phyloP scores from a whole-genome alignment of 2,329 filamentous ascomycete species.

The Fusarium piperis region DNA sequence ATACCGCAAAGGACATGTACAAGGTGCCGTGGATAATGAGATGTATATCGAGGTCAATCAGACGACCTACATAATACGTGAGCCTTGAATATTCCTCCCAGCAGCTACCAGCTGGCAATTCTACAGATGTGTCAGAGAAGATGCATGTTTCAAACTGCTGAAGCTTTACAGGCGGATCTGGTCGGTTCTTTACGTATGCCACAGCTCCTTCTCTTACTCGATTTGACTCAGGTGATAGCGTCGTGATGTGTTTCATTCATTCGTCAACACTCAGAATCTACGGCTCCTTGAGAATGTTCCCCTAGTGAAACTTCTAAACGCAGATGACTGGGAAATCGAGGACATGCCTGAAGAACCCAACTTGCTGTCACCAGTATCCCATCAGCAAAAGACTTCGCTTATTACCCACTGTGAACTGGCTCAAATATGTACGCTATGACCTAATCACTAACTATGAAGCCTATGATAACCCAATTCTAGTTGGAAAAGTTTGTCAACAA shows the following conservation, averaged over 20 bases:
- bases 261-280: slow-evolving; percentile 17
- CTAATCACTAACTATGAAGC: fast-evolving
- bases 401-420: slow-evolving; percentile 17
- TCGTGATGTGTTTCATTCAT: slow-evolving; percentile 18
- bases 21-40: slow-evolving; percentile 54
- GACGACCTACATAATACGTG: slow-evolving; percentile 50
- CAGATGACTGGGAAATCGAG: slow-evolving; percentile 28
- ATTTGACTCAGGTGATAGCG: neutral
- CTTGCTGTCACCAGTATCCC: neutral
- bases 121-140: neutral
- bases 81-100: neutral
- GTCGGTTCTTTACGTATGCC: slow-evolving; percentile 30
- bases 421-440: slow-evolving; percentile 6
- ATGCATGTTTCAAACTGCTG: neutral
- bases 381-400: slow-evolving; percentile 6
- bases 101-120: fast-evolving
- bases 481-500: neutral
- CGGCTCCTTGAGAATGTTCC: neutral
- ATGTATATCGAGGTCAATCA: slow-evolving; percentile 71
- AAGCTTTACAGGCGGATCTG: slow-evolving; percentile 27
- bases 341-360: neutral
- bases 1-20: slow-evolving; percentile 26
- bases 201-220: fast-evolving
- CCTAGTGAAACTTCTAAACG: neutral
- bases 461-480: neutral